Base-by-base conservation (phyloP, 345 rosid genomes). In the Hypericum perforatum region DNA sequence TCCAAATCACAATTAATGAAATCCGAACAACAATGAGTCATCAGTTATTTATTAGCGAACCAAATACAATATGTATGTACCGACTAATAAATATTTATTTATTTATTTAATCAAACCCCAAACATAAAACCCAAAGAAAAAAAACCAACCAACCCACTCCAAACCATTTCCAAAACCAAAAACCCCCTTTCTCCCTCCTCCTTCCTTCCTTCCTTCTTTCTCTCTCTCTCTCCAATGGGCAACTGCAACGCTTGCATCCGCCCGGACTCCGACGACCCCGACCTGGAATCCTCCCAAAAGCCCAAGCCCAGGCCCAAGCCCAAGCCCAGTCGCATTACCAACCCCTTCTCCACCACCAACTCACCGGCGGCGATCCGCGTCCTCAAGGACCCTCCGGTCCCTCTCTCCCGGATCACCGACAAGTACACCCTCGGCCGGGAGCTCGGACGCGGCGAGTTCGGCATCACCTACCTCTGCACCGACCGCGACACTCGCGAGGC, bases 381-480 rank as follows among this genome's bases (percentile, higher is more conserved):
- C 9, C 8, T 46, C 29, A 46, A 14, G 50, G 50, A 46, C 50
- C 16, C 7, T 29, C 15, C 8, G 29, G 16, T 14, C 32, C 50
- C 15, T 10, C 50, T 16, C 14, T 32, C 50, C 50, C 50, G 50
- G 50, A 46, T 46, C 50, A 32, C 29, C 16, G 50, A 46, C 50
- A 46, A 46, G 50, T 46, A 46, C 50, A 46, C 22, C 50, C 50
- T 46, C 16, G 50, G 50, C 50, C 29, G 50, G 16, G 50, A 46
- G 50, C 50, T 46, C 29, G 50, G 50, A 5, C 50, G 50, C 8
- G 50, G 50, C 16, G 50, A 46, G 50, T 46, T 46, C 50, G 50
- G 50, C 8, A 46, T 46, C 32, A 46, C 50, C 16, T 46, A 11
- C 22, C 50, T 46, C 16, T 46, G 50, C 22, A 46, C 50, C 15